Percentiles rank a stretch among this genome's conserved stretches.
These are phyloP conservation scores for Hypoxylon sp. DNA, from an alignment of 2,329 filamentous ascomycete genomes.

Conservation along the genomic window DNA sequence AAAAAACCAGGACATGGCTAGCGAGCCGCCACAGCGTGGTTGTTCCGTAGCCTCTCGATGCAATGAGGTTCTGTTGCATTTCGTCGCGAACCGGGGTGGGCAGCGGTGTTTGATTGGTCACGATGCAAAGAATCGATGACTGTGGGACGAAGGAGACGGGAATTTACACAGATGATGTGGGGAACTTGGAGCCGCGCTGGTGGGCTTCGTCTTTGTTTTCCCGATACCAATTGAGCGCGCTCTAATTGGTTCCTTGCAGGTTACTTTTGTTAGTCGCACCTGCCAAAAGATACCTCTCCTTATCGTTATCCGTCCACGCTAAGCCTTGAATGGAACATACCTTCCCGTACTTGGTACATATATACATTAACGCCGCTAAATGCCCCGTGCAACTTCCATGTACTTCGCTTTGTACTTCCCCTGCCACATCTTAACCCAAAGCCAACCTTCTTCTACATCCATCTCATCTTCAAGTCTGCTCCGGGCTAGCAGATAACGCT, in stretches of 20 bases:
- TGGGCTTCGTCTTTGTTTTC: constrained; percentile 12
- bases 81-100: constrained; percentile 46
- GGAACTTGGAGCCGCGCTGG: constrained; percentile 31
- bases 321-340: constrained; percentile 23
- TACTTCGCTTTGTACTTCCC: constrained; percentile 9
- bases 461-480: constrained; percentile 17
- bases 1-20: constrained; percentile 28
- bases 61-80: constrained; percentile 39
- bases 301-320: constrained; percentile 13
- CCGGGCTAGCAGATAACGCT: constrained; percentile 1
- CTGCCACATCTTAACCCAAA: constrained; percentile 15
- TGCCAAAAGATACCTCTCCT: constrained; percentile 19
- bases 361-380: neutral
- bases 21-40: constrained; percentile 47
- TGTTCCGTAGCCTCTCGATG: constrained; percentile 42
- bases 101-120: constrained; percentile 47
- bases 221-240: constrained; percentile 2
- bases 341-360: constrained; percentile 22
- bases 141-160: constrained; percentile 38
- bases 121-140: constrained; percentile 41
- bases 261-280: constrained; percentile 11
- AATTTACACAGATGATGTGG: constrained; percentile 27
- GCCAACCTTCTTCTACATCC: constrained; percentile 13
- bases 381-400: constrained; percentile 1
- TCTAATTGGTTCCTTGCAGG: constrained; percentile 20